phyloP scores from a whole-genome alignment of 192 early-diverging fungal species.

The Backusella psychrophila region DNA sequence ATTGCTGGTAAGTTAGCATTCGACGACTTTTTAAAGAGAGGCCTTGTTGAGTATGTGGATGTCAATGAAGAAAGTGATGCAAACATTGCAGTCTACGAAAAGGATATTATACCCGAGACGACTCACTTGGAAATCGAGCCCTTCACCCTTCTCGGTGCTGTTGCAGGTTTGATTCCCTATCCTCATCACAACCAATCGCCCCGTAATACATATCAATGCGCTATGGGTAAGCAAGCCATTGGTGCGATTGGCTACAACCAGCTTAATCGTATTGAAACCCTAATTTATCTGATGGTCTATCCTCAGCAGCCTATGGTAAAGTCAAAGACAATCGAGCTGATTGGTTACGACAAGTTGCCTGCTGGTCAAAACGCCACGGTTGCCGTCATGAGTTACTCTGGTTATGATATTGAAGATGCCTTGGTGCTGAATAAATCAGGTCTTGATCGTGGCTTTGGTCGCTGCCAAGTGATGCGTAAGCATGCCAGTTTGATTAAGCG shows the following conservation, averaged over 20 bases:
- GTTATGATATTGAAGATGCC: slow-evolving; percentile 99
- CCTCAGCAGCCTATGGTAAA: slow-evolving; percentile 98
- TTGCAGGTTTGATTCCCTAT: slow-evolving; percentile 98
- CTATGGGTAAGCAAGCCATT: slow-evolving; percentile 99
- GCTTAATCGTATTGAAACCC: slow-evolving; percentile 90
- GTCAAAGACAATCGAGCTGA: slow-evolving; percentile 96
- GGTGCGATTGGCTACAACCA: slow-evolving; percentile 97
- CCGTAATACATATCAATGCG: slow-evolving; percentile 96
- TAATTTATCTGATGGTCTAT: slow-evolving; percentile 95
- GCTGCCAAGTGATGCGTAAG: slow-evolving; percentile 93
- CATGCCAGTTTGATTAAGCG: slow-evolving; percentile 80
- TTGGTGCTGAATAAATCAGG: slow-evolving; percentile 84
- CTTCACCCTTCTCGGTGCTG: slow-evolving; percentile 93
- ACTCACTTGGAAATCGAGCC: slow-evolving; percentile 97
- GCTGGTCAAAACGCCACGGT: slow-evolving; percentile 91
- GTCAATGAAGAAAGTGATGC: slow-evolving; percentile 97
- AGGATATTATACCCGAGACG: slow-evolving; percentile 79
- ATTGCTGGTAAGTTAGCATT: slow-evolving; percentile 63
- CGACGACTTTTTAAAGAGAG: slow-evolving; percentile 89
- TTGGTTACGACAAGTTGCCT: slow-evolving; percentile 92
- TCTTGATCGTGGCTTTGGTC: slow-evolving; percentile 93
- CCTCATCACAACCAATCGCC: slow-evolving; percentile 99
- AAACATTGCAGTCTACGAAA: slow-evolving; percentile 90
- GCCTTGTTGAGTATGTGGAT: slow-evolving; percentile 94
- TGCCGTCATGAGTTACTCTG: slow-evolving; percentile 95